Evolutionary conservation across 2,329 filamentous ascomycete species (phyloP), one percentile per base, ranked within the genome.

Genomic region (Dothiorella sarmentorum): DNA sequence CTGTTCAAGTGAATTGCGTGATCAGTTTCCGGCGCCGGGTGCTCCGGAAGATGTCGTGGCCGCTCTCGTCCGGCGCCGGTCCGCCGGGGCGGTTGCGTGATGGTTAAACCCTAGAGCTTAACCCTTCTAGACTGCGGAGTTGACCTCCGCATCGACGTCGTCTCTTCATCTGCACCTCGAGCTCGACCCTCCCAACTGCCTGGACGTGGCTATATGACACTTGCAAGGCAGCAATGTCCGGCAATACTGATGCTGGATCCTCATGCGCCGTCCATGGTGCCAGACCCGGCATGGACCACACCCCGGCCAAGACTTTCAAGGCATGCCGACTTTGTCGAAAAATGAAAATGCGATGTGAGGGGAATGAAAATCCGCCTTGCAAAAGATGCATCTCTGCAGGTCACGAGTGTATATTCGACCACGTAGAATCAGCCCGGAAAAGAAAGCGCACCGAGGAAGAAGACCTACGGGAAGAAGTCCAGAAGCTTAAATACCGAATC

Each of bases 291-390:
- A 15, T 27, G 33, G 49, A 11, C 2, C 20, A 10, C 5, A 10
- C 22, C 20, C 17, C 49, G 17, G 35, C n/a, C 24, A 53, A n/a
- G 24, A 53, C 49, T 29, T 53, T 53, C 24, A 53, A 53, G 35
- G 49, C 49, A 5, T 53, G 49, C 37, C 49, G 49, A 17, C 49
- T 27, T 7, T 53, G 49, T 24, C 49, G 49, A 10, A 26, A 35
- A 10, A 7, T 53, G 35, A 53, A 53, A 7, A 53, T 53, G 49
- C 49, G 49, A 10, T 53, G 49, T 31, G 49, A 53, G 24, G 33
- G 49, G 5, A 40, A 31, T 18, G 22, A 18, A 3, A 27, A 40
- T 38, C 49, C 49, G 4, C 49, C 49, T 7, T 53, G 49, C 10
- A 26, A 29, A 11, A 53, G 49, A 15, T 53, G 49, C 5, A 7